Percentiles rank a stretch among this genome's conserved stretches.
Evolutionary conservation across 1,139 yeast species (phyloP).

Genomic region (Candida albicans): DNA sequence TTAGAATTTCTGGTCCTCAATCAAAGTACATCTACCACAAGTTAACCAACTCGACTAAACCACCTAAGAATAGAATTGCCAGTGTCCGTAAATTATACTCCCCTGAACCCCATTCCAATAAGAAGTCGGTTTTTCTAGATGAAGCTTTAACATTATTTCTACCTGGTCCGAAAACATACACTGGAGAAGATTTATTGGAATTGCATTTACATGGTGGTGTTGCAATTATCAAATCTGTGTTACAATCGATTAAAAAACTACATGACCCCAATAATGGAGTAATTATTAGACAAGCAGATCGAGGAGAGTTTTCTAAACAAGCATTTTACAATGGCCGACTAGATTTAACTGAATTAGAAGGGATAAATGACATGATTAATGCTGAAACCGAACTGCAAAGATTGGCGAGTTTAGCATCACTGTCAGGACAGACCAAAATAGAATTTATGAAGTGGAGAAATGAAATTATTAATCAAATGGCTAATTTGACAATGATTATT

Average conservation of each 20-base stretch:
- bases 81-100: constrained; percentile 54
- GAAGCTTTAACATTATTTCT: constrained; percentile 74
- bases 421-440: constrained; percentile 63
- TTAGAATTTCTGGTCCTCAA: constrained; percentile 77
- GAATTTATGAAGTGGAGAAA: constrained; percentile 68
- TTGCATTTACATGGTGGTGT: constrained; percentile 91
- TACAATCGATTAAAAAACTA: constrained; percentile 57
- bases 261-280: constrained; percentile 43
- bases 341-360: constrained; percentile 84
- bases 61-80: constrained; percentile 56
- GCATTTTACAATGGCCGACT: constrained; percentile 74
- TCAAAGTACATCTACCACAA: constrained; percentile 43
- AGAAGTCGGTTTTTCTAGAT: constrained; percentile 51
- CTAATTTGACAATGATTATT: constrained; percentile 79
- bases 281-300: constrained; percentile 77
- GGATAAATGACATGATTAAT: constrained; percentile 82
- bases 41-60: constrained; percentile 42
- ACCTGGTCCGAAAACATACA: constrained; percentile 76
- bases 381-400: constrained; percentile 95
- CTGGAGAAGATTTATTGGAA: constrained; percentile 90
- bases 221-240: constrained; percentile 73
- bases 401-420: constrained; percentile 66
- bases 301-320: constrained; percentile 87
- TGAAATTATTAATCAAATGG: constrained; percentile 62
- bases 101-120: constrained; percentile 21